Conservation (phyloP, 73 alveolate genomes). For the Strombidium stylifer region DNA sequence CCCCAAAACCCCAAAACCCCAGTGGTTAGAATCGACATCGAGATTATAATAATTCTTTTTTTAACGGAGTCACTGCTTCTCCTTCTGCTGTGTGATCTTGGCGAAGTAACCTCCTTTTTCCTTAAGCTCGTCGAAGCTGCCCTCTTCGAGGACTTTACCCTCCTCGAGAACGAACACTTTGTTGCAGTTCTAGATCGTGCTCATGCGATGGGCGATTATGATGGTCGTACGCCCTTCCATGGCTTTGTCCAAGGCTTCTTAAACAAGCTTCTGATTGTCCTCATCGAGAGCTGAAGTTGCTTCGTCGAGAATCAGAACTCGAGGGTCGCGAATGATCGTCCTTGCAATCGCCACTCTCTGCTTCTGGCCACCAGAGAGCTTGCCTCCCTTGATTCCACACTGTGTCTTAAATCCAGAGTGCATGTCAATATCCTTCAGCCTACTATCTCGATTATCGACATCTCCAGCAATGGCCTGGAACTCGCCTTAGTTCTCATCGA, state of each 20-base stretch:
- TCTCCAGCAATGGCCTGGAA: conserved; percentile 30
- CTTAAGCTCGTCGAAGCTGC: conserved; percentile 71
- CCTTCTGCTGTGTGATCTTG: no score
- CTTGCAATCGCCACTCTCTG: conserved; percentile 91
- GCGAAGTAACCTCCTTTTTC: conserved; percentile 48
- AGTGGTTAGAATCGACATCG: no score
- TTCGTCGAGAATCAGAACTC: conserved; percentile 84
- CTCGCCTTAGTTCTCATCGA: conserved; percentile 3
- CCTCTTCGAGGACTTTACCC: conserved; percentile 74
- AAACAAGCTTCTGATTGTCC: conserved; percentile 70
- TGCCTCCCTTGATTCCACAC: conserved; percentile 55
- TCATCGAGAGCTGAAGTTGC: conserved; percentile 92
- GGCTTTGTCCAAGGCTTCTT: conserved; percentile 71
- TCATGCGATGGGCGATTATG: conserved; percentile 82
- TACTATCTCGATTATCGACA: conserved; percentile 6
- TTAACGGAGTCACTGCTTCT: no score
- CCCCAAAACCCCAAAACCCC: no score
- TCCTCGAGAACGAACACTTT: conserved; percentile 62
- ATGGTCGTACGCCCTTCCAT: conserved; percentile 74
- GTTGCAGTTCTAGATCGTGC: conserved; percentile 69
- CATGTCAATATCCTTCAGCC: not conserved
- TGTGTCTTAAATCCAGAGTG: conserved; percentile 16
- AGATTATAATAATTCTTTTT: no score
- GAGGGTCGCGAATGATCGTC: conserved; percentile 71
- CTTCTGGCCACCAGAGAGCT: conserved; percentile 89